Base-by-base conservation (phyloP, 2,329 filamentous ascomycete species). In the Cladosporium sp. region DNA sequence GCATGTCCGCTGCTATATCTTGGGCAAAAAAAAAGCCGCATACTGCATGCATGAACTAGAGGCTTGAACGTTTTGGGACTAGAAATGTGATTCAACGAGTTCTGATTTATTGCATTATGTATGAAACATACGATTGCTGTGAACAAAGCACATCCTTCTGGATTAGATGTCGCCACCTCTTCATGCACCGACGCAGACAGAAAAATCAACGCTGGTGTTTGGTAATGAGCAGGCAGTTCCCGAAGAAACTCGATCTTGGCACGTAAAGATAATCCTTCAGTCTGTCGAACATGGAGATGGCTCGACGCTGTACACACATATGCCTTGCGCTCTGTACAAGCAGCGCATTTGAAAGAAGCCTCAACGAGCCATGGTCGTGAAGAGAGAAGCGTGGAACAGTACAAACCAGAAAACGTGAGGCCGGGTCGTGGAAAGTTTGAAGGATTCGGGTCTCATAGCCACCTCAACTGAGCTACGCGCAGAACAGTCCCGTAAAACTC, bases 301-400 rank as follows among this genome's bases (percentile, higher is more conserved):
- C 74, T 69, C 75, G 78, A 74, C 74, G 81, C 81, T 84, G 82
- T 85, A 85, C 82, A 85, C 82, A 85, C 81, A 79, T 78, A 84
- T 84, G 82, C 82, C 70, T 58, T 71, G 55, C 62, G 41, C 45
- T 48, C 27, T 48, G 15, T 20, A 15, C 2, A 34, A 48, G 45
- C 37, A 68, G 66, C 61, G 39, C 36, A 27, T n/a, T 36, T 47
- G 17, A n/a, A n/a, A 34, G 12, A 29, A 13, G 40, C 20, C 43
- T 15, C 13, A 13, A 29, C 32, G 15, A 7, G 7, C 4, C 4
- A n/a, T 17, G 32, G 32, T 32, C 30, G 15, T 19, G 34, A 44
- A 32, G 37, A 39, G 50, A 45, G 12, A 42, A 37, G 20, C 36
- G 40, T 11, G 47, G 45, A 30, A 47, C 32, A 19, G 19, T 37